phyloP scores from a whole-genome alignment of 306 rosid genomes.

The Sphenostylis stenocarpa region DNA sequence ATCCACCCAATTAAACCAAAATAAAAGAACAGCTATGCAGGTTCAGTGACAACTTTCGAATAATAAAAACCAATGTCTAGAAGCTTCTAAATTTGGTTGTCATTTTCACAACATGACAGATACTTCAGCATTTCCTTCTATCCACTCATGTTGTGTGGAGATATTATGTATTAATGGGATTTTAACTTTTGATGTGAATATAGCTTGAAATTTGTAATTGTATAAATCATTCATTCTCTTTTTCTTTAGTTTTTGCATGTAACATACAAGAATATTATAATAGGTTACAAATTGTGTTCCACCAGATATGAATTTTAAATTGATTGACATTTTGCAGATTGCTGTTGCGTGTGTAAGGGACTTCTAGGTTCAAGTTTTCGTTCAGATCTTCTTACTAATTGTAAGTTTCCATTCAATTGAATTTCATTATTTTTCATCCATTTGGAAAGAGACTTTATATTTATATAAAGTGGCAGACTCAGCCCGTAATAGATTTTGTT shows the following conservation, averaged over 20 bases:
- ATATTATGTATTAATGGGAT: background rate
- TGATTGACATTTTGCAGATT: background rate
- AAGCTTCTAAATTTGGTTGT: constrained; percentile 13
- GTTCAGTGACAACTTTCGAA: background rate
- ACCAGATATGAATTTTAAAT: background rate
- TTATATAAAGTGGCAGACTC: background rate
- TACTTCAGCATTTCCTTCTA: background rate
- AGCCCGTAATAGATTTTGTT: background rate
- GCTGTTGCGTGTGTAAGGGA: background rate
- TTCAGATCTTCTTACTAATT: background rate
- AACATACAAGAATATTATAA: background rate
- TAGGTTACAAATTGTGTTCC: background rate
- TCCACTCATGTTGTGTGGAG: background rate
- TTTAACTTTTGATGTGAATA: background rate
- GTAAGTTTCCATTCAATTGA: background rate
- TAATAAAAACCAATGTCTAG: background rate
- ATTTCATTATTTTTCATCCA: background rate
- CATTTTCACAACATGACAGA: background rate
- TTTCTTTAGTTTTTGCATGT: background rate
- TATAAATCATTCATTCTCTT: background rate
- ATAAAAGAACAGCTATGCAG: constrained; percentile 17
- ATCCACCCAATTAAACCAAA: background rate
- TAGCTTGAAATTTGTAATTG: background rate
- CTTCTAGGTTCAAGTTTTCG: background rate
- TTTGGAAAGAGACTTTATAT: background rate